Percentiles rank a stretch among this genome's conserved stretches.
Evolutionary conservation across 495 filamentous ascomycete species (phyloP).

Genomic region (Talaromyces stipitatus): DNA sequence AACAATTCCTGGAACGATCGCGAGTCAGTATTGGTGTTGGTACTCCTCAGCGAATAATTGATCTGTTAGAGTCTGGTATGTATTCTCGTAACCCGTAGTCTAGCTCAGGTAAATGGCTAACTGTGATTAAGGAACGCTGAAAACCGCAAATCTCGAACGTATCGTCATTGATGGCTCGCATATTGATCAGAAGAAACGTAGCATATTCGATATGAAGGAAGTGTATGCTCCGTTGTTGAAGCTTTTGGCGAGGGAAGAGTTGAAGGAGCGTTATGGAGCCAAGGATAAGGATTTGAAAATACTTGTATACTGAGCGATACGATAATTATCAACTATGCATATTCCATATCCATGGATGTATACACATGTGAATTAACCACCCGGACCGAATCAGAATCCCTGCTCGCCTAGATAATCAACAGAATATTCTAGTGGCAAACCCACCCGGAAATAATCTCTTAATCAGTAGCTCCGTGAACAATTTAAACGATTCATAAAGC

Average conservation of each 20-base stretch:
- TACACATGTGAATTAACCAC: neutral
- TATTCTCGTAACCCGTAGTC: neutral
- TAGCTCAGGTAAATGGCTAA: neutral
- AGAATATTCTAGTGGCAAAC: neutral
- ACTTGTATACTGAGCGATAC: constrained; percentile 26
- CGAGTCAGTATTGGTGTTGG: constrained; percentile 79
- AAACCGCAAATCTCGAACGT: constrained; percentile 58
- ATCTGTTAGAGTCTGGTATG: constrained; percentile 72
- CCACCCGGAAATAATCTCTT: too few relatives aligned
- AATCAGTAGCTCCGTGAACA: too few relatives aligned
- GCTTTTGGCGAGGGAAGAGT: constrained; percentile 56
- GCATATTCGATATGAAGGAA: constrained; percentile 89
- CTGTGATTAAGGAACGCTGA: constrained; percentile 52
- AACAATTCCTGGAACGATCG: constrained; percentile 60
- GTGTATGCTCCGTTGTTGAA: constrained; percentile 67
- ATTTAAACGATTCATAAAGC: neutral
- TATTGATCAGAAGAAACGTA: constrained; percentile 85
- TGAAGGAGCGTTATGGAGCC: constrained; percentile 59
- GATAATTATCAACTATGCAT: too few relatives aligned
- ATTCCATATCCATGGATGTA: too few relatives aligned
- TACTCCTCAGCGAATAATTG: constrained; percentile 73
- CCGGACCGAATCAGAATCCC: neutral
- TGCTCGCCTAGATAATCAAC: neutral
- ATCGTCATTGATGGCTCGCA: constrained; percentile 85
- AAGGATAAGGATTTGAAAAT: constrained; percentile 30